Percentiles rank a stretch among this genome's conserved stretches.
Conservation (phyloP, 1,284 basidiomycete genomes). For the Cutaneotrichosporon cavernicola region DNA sequence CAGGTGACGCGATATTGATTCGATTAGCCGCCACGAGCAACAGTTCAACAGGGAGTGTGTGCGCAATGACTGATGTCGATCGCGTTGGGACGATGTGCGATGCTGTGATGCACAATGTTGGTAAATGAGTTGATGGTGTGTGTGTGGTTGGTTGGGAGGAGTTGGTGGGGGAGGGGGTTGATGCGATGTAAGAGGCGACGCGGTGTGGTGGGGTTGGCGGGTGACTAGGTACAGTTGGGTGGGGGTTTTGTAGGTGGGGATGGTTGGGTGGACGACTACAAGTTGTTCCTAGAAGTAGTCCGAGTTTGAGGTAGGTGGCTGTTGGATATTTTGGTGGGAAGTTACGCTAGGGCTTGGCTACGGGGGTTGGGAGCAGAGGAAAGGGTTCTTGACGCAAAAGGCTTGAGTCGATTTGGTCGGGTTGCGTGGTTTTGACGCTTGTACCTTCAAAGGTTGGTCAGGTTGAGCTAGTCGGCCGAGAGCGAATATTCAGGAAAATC, state of each 20-base stretch:
- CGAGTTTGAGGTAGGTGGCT: neutral
- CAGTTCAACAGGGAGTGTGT: neutral
- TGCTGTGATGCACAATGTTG: neutral
- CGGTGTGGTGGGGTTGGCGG: neutral
- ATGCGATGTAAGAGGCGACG: neutral
- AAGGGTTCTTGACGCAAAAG: neutral
- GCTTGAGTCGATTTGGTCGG: neutral
- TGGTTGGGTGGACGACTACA: neutral
- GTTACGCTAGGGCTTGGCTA: neutral
- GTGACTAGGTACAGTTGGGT: neutral
- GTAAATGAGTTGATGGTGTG: neutral
- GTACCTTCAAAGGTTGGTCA: neutral
- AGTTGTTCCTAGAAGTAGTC: neutral
- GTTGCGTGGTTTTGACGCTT: neutral
- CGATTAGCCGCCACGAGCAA: neutral
- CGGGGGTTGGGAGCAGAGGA: neutral
- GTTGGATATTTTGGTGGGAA: neutral
- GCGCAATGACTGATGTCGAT: conserved; percentile 3
- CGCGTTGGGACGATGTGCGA: neutral
- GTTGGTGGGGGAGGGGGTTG: too few species aligned
- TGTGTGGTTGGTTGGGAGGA: neutral
- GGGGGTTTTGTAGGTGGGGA: neutral
- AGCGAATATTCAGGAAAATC: conserved; percentile 3
- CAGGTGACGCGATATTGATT: neutral
- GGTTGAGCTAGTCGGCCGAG: neutral